Percentiles rank a stretch among this genome's conserved stretches.
phyloP scores from a whole-genome alignment of 805 yeast species.

The Ogataea corticis region DNA sequence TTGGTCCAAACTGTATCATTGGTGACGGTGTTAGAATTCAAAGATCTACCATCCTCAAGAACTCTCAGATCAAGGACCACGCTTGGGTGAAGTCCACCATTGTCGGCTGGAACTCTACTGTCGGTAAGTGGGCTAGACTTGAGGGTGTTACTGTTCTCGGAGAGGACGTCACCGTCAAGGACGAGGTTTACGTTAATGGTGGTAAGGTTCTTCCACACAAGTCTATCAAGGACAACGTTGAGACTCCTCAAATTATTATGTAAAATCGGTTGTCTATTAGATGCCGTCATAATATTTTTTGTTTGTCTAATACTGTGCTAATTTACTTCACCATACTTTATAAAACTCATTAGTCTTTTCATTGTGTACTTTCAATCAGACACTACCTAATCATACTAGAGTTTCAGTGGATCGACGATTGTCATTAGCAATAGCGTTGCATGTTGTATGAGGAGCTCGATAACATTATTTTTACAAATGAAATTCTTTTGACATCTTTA shows the following conservation, averaged over 20 bases:
- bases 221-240: conserved; percentile 93
- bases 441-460: too few species aligned
- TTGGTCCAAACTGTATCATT: conserved; percentile 93
- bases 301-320: conserved; percentile 5
- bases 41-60: conserved; percentile 88
- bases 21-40: conserved; percentile 99
- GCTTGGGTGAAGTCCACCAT: conserved; percentile 97
- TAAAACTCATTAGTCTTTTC: too few species aligned
- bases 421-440: too few species aligned
- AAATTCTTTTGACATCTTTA: too few species aligned
- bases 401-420: too few species aligned
- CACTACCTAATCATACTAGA: too few species aligned
- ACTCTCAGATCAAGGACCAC: conserved; percentile 92
- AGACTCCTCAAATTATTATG: conserved; percentile 98
- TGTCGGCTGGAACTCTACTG: conserved; percentile 98
- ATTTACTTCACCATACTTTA: conserved; percentile 1
- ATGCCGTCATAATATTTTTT: conserved; percentile 3
- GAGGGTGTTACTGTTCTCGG: conserved; percentile 98
- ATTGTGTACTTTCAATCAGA: too few species aligned
- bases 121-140: conserved; percentile 98
- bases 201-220: conserved; percentile 99
- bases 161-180: conserved; percentile 98
- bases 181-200: conserved; percentile 98
- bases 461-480: too few species aligned
- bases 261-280: conserved; percentile 36